Percentiles rank a stretch among this genome's conserved stretches.
Conservation (phyloP, 2,329 filamentous ascomycete genomes). For the Sphaerulina vaccinii region DNA sequence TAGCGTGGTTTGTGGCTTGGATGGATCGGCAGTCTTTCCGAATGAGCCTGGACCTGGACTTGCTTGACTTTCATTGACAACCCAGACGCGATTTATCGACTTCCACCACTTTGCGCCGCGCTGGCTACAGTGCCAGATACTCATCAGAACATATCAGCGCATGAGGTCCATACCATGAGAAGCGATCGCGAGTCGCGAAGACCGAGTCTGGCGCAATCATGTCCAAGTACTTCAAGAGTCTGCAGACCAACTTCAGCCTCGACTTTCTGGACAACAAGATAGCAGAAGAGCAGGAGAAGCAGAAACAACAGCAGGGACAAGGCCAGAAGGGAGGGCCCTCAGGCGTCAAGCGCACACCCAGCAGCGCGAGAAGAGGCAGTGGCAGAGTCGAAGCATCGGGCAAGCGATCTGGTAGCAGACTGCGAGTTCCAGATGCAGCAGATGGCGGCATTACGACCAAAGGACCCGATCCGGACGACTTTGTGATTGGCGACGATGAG, state of each 20-base stretch:
- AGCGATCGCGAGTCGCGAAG: constrained; percentile 16
- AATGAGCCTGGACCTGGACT: background rate
- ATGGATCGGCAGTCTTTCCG: background rate
- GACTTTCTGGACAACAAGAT: constrained; percentile 59
- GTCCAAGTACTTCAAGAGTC: constrained; percentile 24
- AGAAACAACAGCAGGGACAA: constrained; percentile 48
- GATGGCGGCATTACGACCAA: constrained; percentile 28
- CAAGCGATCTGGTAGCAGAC: constrained; percentile 27
- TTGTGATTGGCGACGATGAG: constrained; percentile 82
- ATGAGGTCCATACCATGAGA: constrained; percentile 21
- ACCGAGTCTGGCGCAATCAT: constrained; percentile 28
- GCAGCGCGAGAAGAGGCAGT: constrained; percentile 47
- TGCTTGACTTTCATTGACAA: constrained; percentile 1
- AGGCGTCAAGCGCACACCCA: constrained; percentile 38
- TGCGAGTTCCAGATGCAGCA: constrained; percentile 28
- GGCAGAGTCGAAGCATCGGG: constrained; percentile 36
- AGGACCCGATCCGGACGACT: constrained; percentile 78
- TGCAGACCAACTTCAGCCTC: constrained; percentile 39
- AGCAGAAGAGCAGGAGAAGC: constrained; percentile 85
- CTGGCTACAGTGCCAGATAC: background rate
- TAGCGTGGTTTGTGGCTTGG: background rate
- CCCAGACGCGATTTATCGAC: background rate
- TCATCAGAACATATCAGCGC: background rate
- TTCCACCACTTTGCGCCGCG: background rate
- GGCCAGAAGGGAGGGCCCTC: constrained; percentile 18